Evolutionary conservation across 108 stramenopile genomes (phyloP).

Genomic region (Discostella stelligeroides): DNA sequence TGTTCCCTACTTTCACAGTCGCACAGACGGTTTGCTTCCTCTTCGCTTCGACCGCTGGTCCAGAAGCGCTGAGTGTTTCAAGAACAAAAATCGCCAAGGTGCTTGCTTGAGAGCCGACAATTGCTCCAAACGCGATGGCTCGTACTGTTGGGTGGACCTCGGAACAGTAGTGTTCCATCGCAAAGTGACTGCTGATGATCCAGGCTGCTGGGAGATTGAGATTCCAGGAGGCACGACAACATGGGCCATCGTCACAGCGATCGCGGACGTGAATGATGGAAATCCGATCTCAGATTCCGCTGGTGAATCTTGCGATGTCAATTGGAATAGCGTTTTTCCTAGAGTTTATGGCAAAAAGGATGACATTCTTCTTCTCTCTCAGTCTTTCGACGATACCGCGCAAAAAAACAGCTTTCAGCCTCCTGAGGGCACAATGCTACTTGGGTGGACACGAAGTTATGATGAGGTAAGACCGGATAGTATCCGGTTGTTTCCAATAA

Average conservation of each 20-base stretch:
- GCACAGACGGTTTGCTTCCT: slow-evolving; percentile 44
- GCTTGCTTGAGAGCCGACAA: slow-evolving; percentile 36
- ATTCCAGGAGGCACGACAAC: slow-evolving; percentile 35
- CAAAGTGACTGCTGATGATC: slow-evolving; percentile 41
- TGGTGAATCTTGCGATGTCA: slow-evolving; percentile 37
- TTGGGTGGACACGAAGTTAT: slow-evolving; percentile 32
- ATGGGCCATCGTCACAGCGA: slow-evolving; percentile 47
- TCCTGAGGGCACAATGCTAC: slow-evolving; percentile 33
- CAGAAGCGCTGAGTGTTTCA: slow-evolving; percentile 49
- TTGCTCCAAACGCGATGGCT: slow-evolving; percentile 38
- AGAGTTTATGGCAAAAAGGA: slow-evolving; percentile 38
- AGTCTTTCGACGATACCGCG: slow-evolving; percentile 50
- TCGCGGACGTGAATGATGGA: slow-evolving; percentile 31
- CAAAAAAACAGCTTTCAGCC: slow-evolving; percentile 22
- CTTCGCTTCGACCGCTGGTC: slow-evolving; percentile 29
- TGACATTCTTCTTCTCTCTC: slow-evolving; percentile 39
- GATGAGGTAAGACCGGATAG: slow-evolving; percentile 34
- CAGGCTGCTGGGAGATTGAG: slow-evolving; percentile 34
- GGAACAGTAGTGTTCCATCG: slow-evolving; percentile 42
- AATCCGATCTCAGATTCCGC: slow-evolving; percentile 27
- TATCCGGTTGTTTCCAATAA: background rate
- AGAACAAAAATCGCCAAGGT: slow-evolving; percentile 33
- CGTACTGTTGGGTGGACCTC: slow-evolving; percentile 43
- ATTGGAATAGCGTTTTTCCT: slow-evolving; percentile 35
- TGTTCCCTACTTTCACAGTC: slow-evolving; percentile 20